Base-by-base conservation (phyloP, 108 stramenopile genomes). In the Stephanodiscus minutulus region DNA sequence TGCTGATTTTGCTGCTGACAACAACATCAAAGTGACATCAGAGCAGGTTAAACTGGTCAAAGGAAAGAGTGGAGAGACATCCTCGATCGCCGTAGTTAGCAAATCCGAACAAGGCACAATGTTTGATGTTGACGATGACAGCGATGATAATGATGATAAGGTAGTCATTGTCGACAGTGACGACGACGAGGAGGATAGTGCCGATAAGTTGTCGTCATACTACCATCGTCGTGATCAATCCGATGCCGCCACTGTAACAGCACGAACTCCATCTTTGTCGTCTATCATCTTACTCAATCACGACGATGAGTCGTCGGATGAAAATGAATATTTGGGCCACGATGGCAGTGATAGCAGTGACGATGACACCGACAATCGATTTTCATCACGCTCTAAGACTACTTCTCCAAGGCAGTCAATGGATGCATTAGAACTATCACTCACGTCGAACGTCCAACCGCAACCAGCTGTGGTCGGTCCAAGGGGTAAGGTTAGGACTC, bases 401-500 rank as follows among this genome's bases (percentile, higher is more conserved):
- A 39, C 8, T 39, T 9, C 10, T 39, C n/a, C n/a, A n/a, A n/a
- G n/a, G n/a, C n/a, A n/a, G n/a, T n/a, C n/a, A n/a, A n/a, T n/a
- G n/a, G n/a, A n/a, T n/a, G n/a, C n/a, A n/a, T 52, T 76, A 60
- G 76, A 74, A 35, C 24, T 70, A 55, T 67, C 75, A 7, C 25
- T 72, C 60, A 82, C 83, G 11, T 71, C 72, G 10, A 69, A 74
- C 58, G 73, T 79, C 10, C 55, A 31, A 53, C 72, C 22, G 63
- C 29, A 62, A 9, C 55, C 54, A 56, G 56, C 72, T 6, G 54
- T 43, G 22, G 48, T 79, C 13, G 86, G 85, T 0, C 88, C 86
- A 12, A 85, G 76, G 8, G 91, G 83, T 13, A 68, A 77, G 64
- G 76, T 61, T 3, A 68, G 86, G 55, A 73, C 28, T 12, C 20